Percentiles rank a stretch among this genome's conserved stretches.
These are phyloP conservation scores for Euphorbia tirucalli DNA, from an alignment of 345 rosid species.

Conservation along the genomic window DNA sequence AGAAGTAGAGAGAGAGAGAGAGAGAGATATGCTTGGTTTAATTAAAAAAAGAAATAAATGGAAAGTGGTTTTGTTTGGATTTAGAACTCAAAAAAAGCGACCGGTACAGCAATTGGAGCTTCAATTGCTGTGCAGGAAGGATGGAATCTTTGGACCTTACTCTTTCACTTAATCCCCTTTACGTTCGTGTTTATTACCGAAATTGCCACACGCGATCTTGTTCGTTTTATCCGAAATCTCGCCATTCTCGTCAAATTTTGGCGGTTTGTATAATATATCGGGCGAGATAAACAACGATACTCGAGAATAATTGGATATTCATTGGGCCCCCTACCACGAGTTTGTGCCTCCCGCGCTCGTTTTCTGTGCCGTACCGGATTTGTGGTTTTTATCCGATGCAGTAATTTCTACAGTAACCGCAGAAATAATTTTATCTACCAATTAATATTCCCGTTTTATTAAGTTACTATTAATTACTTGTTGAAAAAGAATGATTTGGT, in stretches of 20 bases:
- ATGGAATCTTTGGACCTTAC: conserved; percentile 32
- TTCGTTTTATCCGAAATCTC: background rate
- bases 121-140: conserved; percentile 15
- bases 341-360: conserved; percentile 1
- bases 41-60: conserved; percentile 7
- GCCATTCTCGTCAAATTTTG: background rate
- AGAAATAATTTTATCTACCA: background rate
- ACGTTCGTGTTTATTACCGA: conserved; percentile 4
- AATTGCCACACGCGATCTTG: conserved; percentile 8
- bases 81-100: conserved; percentile 14
- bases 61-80: conserved; percentile 27
- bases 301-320: background rate
- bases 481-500: no score
- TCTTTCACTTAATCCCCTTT: conserved; percentile 6
- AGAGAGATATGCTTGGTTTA: conserved; percentile 2
- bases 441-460: no score
- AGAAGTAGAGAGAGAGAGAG: background rate
- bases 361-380: background rate
- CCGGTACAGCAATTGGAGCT: conserved; percentile 22
- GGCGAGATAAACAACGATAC: background rate
- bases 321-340: conserved; percentile 10
- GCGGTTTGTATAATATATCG: background rate
- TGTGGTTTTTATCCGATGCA: background rate
- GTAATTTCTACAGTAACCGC: background rate
- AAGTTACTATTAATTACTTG: no score